A percentile compares a stretch with the other conserved stretches of the same genome.
These are phyloP conservation scores for Colletotrichum coccodes DNA, from an alignment of 2,329 filamentous ascomycete species.

Conservation along the genomic window DNA sequence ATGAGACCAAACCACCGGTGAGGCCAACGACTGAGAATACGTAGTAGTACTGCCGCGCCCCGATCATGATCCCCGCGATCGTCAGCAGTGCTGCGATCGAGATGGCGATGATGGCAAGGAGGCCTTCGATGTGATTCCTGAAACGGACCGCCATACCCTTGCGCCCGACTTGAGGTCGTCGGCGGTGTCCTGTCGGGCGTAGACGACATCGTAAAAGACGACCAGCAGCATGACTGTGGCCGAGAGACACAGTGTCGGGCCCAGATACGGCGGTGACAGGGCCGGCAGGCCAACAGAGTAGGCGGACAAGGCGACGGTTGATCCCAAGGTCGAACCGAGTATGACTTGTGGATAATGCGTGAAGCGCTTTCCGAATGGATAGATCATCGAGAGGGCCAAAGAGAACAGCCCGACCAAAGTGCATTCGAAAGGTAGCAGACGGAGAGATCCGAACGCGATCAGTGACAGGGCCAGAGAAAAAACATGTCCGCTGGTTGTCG, in stretches of 20 bases:
- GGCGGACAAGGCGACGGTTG: conserved; percentile 27
- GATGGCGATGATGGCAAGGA: conserved; percentile 26
- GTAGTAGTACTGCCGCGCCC: neutral
- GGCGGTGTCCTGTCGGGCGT: conserved; percentile 46
- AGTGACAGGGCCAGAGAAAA: neutral
- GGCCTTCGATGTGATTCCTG: conserved; percentile 32
- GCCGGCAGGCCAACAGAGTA: conserved; percentile 34
- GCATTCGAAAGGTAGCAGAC: neutral
- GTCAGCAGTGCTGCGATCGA: conserved; percentile 29
- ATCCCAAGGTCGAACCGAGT: conserved; percentile 61
- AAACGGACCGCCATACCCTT: conserved; percentile 43
- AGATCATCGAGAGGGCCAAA: conserved; percentile 54
- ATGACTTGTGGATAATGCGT: conserved; percentile 63
- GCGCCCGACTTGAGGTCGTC: conserved; percentile 47
- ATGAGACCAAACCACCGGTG: conserved; percentile 21
- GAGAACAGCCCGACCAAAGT: conserved; percentile 51
- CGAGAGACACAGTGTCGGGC: conserved; percentile 35
- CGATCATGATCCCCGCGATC: conserved; percentile 5
- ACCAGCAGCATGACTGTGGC: conserved; percentile 38
- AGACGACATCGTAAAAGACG: conserved; percentile 48
- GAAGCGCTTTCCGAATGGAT: conserved; percentile 62
- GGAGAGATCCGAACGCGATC: neutral
- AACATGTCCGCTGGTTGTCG: conserved; percentile 51
- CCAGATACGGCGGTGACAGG: conserved; percentile 25
- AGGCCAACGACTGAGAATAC: neutral